These are phyloP conservation scores for Cichorium intybus DNA, from an alignment of 140 eudicot genomes.

Conservation along the genomic window DNA sequence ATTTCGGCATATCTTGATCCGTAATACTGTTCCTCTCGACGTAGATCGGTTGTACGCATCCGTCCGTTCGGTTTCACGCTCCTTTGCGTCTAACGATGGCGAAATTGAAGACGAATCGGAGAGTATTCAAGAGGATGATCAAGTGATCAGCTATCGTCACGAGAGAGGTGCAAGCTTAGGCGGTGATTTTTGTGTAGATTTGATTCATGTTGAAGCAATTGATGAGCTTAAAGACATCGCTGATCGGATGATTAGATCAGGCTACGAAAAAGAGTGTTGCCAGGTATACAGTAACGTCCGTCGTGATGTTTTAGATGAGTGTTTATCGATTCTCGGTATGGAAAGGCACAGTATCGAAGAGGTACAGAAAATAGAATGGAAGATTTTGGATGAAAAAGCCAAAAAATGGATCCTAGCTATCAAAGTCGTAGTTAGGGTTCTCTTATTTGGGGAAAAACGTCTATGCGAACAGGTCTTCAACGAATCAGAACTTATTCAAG, in stretches of 20 bases:
- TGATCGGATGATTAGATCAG: conserved; percentile 70
- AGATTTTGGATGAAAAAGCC: conserved; percentile 64
- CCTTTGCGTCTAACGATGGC: conserved; percentile 1
- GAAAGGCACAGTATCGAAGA: conserved; percentile 87
- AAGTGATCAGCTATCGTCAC: conserved; percentile 30
- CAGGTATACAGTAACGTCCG: conserved; percentile 72
- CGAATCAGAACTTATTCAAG: conserved; percentile 59
- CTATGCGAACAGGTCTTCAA: conserved; percentile 65
- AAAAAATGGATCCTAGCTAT: conserved; percentile 73
- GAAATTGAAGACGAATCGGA: conserved; percentile 22
- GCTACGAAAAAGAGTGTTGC: conserved; percentile 87
- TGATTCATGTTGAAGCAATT: conserved; percentile 55
- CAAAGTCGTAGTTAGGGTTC: conserved; percentile 61
- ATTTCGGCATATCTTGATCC: conserved; percentile 42
- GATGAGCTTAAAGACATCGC: conserved; percentile 66
- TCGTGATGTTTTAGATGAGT: conserved; percentile 69
- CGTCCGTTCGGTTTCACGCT: conserved; percentile 9
- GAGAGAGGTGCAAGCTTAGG: conserved; percentile 72
- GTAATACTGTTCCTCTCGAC: conserved; percentile 51
- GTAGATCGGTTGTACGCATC: conserved; percentile 39
- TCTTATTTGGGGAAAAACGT: conserved; percentile 58
- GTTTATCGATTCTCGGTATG: conserved; percentile 62
- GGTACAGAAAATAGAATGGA: conserved; percentile 86
- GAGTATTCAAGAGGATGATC: conserved; percentile 22
- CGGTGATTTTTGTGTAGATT: conserved; percentile 56